A percentile compares a stretch with the other conserved stretches of the same genome.
Evolutionary conservation across 2,329 filamentous ascomycete genomes (phyloP).

Genomic region (Aspergillus pseudotamarii): DNA sequence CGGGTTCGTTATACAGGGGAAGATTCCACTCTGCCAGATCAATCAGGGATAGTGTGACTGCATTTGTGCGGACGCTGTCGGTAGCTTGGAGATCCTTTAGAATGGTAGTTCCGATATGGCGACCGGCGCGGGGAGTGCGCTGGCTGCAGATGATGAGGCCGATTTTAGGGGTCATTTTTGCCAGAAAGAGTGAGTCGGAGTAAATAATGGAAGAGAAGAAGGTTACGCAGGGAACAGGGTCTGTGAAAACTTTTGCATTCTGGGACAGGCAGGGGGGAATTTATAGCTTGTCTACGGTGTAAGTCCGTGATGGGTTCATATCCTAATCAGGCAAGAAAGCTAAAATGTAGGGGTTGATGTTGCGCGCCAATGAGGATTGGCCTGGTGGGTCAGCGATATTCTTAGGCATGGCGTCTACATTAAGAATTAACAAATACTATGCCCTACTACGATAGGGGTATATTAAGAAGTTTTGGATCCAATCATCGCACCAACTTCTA

Average conservation of each 20-base stretch:
- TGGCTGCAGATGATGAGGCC: conserved; percentile 36
- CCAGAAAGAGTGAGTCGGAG: background rate
- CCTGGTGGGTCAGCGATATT: background rate
- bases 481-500: too few relatives aligned
- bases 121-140: conserved; percentile 34
- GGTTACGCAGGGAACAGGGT: too few relatives aligned
- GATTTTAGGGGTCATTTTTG: background rate
- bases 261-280: background rate
- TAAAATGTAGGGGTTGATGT: background rate
- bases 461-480: too few relatives aligned
- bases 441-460: too few relatives aligned
- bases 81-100: conserved; percentile 17
- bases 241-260: background rate
- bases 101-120: conserved; percentile 32
- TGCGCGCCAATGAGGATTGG: background rate
- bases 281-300: background rate
- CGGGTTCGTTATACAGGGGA: conserved; percentile 43
- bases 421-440: too few relatives aligned
- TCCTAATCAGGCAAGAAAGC: background rate
- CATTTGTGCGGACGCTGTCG: background rate
- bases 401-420: too few relatives aligned
- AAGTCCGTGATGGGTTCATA: background rate
- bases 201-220: too few relatives aligned
- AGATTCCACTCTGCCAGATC: conserved; percentile 26
- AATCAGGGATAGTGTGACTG: background rate